Evolutionary conservation across 2,329 filamentous ascomycete species (phyloP).

Genomic region (Pseudophaeomoniella oleicola): DNA sequence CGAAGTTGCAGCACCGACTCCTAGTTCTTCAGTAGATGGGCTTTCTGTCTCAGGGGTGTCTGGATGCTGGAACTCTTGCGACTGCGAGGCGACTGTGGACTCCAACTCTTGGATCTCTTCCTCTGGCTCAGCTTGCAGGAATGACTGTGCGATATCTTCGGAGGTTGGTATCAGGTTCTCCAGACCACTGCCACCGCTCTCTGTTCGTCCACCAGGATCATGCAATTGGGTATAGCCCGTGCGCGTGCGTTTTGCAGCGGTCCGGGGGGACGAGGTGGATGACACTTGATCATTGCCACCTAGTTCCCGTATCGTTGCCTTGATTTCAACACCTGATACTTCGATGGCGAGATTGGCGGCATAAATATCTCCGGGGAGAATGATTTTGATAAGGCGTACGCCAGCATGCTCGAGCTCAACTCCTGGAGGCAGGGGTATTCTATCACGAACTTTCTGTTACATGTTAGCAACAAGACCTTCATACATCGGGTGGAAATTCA

Average conservation of each 20-base stretch:
- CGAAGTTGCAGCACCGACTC: slow-evolving; percentile 24
- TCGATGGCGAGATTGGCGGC: slow-evolving; percentile 71
- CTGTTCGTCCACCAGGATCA: background rate
- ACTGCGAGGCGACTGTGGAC: slow-evolving; percentile 38
- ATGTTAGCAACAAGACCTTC: slow-evolving; percentile 12
- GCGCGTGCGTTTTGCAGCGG: too few relatives aligned
- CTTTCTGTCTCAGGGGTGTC: slow-evolving; percentile 12
- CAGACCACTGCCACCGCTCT: background rate
- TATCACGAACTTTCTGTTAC: slow-evolving; percentile 1
- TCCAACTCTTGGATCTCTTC: slow-evolving; percentile 44
- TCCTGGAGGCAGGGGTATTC: slow-evolving; percentile 13
- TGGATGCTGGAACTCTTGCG: slow-evolving; percentile 35
- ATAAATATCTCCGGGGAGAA: slow-evolving; percentile 77
- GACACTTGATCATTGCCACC: background rate
- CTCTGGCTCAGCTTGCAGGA: slow-evolving; percentile 41
- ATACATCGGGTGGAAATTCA: slow-evolving; percentile 53
- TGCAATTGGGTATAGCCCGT: too few relatives aligned
- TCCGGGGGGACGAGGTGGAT: background rate
- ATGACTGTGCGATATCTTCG: slow-evolving; percentile 45
- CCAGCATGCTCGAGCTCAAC: slow-evolving; percentile 29
- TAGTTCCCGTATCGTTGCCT: slow-evolving; percentile 13
- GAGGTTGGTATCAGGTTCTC: slow-evolving; percentile 33
- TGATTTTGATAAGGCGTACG: slow-evolving; percentile 53
- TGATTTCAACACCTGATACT: slow-evolving; percentile 63
- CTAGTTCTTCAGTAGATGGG: background rate